Base-by-base conservation (phyloP, 129 eudicot species). In the Ambrosia trifida region DNA sequence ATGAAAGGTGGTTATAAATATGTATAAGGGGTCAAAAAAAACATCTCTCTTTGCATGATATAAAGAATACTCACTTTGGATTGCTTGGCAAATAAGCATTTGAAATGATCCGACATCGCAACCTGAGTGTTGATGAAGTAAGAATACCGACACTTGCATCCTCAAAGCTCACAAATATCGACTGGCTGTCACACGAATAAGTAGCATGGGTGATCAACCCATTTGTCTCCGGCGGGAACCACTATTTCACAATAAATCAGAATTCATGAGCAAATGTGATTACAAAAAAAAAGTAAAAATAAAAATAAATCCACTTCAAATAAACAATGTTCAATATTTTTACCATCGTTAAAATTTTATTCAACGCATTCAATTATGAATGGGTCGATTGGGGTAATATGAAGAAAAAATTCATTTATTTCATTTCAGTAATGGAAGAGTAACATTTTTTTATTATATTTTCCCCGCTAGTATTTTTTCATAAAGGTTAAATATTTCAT, bases 81-180 rank as follows among this genome's bases (percentile, higher is more conserved):
- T 81, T 90, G 61, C 72, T 43, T 44, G 95, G 85, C 61, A 90
- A 72, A 74, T 90, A 90, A 2, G 96, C 81, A 17, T 83, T 73
- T 61, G 91, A 85, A 82, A 73, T 85, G 32, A 90, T 81, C 45
- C 88, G 87, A 52, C 96, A 90, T 64, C 91, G 88, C 74, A 87
- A 78, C 79, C 85, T 84, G 40, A 90, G 87, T 45, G 86, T 82
- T 60, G 90, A 71, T 45, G 94, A 88, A 64, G 94, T 85, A 24
- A 90, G 91, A 81, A 90, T 84, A 66, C 89, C 87, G n/a, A 90
- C 79, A 79, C 96, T 84, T 68, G 91, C 96, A 49, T 90, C 95
- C 69, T 90, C 87, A 61, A 83, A 87, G 66, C 91, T 74, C 35
- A 87, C 96, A 54, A 72, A 90, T 74, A 90, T 90, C 10, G 87